Base-by-base conservation (phyloP, 352 stramenopile species). In the Phytophthora citrophthora region DNA sequence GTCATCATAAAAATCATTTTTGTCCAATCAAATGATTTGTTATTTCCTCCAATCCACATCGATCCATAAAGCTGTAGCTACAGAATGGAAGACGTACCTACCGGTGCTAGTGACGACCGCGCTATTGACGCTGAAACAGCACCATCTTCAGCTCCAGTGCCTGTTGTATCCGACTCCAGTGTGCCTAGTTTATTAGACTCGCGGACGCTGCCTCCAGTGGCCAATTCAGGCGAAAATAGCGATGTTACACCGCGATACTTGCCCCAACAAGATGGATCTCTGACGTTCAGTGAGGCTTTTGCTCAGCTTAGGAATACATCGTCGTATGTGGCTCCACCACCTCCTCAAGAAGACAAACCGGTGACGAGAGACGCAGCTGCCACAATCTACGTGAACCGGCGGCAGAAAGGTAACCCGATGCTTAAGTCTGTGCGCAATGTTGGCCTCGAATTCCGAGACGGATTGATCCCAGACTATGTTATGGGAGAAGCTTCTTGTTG, bases 391-490 rank as follows among this genome's bases (percentile, higher is more conserved):
- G 84, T 93, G 64, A 92, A 86, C 52, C 81, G 88, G 34, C 81
- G 93, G 20, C 97, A 99, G 74, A 84, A 89, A 24, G 96, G 95
- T 18, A 99, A 99, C 74, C 86, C 91, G 10, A 76, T 99, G 64
- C 79, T 99, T 26, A 83, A 90, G 23, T 81, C 93, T 23, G 79
- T 99, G 49, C 83, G 87, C 36, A 99, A 99, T 73, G 96, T 99
- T 55, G 88, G 89, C 15, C 83, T 90, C 45, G 82, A 97, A 61
- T 98, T 96, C 70, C 86, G 86, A 26, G 86, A 93, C 55, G 88
- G 88, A 3, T 89, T 99, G 61, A 74, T 97, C 5, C 89, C 96
- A 4, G 97, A 99, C 74, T 99, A 98, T 68, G 93, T 99, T 16
- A 88, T 99, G 63, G 69, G 65, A 8, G 83, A 93, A n/a, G 50